phyloP scores from a whole-genome alignment of 306 rosid species.

The Rubus parviflorus region DNA sequence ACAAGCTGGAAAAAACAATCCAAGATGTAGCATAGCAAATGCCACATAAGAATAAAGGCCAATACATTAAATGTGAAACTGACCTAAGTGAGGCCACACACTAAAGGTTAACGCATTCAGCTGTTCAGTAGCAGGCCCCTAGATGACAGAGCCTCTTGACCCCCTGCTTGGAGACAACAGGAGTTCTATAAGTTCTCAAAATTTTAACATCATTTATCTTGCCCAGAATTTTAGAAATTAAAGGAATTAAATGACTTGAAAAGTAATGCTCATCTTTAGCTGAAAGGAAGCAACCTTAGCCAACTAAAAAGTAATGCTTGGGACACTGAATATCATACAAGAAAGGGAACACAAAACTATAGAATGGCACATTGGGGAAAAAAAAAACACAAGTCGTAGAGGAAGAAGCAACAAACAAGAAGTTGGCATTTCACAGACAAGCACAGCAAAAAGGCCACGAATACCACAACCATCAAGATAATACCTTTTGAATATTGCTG shows the following conservation, averaged over 20 bases:
- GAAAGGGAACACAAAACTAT: neutral
- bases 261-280: constrained; percentile 53
- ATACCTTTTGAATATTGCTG: constrained; percentile 69
- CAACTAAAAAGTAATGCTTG: constrained; percentile 23
- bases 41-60: constrained; percentile 66
- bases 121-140: constrained; percentile 95
- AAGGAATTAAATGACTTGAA: constrained; percentile 57
- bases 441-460: neutral
- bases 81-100: constrained; percentile 90
- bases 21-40: constrained; percentile 60
- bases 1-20: constrained; percentile 29
- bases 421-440: neutral
- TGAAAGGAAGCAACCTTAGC: constrained; percentile 28
- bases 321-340: constrained; percentile 26
- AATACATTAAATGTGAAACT: constrained; percentile 67
- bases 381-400: neutral
- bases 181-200: constrained; percentile 73
- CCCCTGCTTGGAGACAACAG: constrained; percentile 97
- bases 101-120: constrained; percentile 91
- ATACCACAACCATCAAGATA: neutral
- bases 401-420: neutral
- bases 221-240: constrained; percentile 62
- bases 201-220: constrained; percentile 42
- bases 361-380: neutral
- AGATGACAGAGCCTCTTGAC: constrained; percentile 95